A percentile compares a stretch with the other conserved stretches of the same genome.
Evolutionary conservation across 345 rosid genomes (phyloP).

Genomic region (Bruguiera parviflora): DNA sequence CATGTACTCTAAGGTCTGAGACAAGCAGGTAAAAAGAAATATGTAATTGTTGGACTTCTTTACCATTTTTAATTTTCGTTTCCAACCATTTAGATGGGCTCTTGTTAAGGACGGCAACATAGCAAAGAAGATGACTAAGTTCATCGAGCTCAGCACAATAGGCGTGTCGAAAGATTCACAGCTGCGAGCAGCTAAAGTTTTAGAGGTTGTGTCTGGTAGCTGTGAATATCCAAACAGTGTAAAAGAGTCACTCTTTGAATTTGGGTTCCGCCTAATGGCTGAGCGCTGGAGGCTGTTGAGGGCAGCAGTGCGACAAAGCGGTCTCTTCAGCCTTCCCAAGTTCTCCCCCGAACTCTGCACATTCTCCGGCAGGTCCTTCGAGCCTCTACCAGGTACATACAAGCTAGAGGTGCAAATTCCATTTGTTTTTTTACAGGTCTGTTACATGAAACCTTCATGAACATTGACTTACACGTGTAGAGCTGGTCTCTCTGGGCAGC

Average conservation of each 20-base stretch:
- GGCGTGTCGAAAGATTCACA: slow-evolving; percentile 94
- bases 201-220: slow-evolving; percentile 53
- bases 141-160: slow-evolving; percentile 71
- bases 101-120: slow-evolving; percentile 65
- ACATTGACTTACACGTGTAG: neutral
- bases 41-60: too few species aligned
- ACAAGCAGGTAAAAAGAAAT: neutral
- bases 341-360: slow-evolving; percentile 53
- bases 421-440: neutral
- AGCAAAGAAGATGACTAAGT: slow-evolving; percentile 73
- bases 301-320: slow-evolving; percentile 51
- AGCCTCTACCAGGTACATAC: slow-evolving; percentile 63
- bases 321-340: slow-evolving; percentile 57
- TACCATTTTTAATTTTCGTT: neutral
- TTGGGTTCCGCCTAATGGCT: slow-evolving; percentile 48
- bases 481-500: slow-evolving; percentile 36
- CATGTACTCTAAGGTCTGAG: neutral
- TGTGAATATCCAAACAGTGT: slow-evolving; percentile 28
- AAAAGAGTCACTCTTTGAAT: slow-evolving; percentile 48
- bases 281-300: slow-evolving; percentile 65
- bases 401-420: neutral
- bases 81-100: slow-evolving; percentile 58
- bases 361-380: slow-evolving; percentile 41
- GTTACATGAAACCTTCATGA: too few species aligned
- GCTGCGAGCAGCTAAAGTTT: slow-evolving; percentile 72